Conservation (phyloP, 2,329 filamentous ascomycete genomes). For the Calonectria hawksworthii region DNA sequence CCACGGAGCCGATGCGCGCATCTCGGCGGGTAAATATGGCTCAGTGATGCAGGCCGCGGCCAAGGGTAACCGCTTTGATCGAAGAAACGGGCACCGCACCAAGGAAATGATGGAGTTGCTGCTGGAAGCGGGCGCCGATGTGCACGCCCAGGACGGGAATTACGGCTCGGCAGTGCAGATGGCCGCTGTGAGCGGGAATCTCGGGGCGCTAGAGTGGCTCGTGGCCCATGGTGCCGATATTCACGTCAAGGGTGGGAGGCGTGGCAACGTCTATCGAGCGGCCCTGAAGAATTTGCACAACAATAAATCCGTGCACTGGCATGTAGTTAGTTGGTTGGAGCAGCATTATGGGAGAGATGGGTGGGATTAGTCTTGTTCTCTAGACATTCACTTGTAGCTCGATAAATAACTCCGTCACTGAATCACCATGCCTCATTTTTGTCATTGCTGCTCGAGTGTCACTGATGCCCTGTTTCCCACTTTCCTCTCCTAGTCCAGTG, state of each 20-base stretch:
- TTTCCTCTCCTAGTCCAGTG: not conserved
- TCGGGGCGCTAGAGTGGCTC: not conserved
- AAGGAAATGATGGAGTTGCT: slow-evolving; percentile 3
- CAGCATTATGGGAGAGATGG: slow-evolving; percentile 7
- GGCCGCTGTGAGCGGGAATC: slow-evolving; percentile 6
- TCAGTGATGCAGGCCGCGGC: slow-evolving; percentile 3
- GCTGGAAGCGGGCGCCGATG: not conserved
- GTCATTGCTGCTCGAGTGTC: too few relatives aligned
- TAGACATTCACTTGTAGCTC: too few relatives aligned
- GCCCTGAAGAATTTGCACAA: slow-evolving; percentile 2
- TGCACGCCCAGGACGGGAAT: slow-evolving; percentile 5
- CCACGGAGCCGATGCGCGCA: not conserved
- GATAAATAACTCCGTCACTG: too few relatives aligned
- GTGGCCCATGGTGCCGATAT: not conserved
- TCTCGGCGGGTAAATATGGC: slow-evolving; percentile 2
- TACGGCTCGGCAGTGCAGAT: slow-evolving; percentile 10
- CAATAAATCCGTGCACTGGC: not conserved
- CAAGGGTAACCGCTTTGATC: not conserved
- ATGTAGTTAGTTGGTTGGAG: slow-evolving; percentile 1
- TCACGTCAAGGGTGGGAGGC: not conserved
- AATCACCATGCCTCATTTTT: not conserved
- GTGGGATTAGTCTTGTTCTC: slow-evolving; percentile 4
- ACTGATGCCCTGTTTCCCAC: too few relatives aligned
- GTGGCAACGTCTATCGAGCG: not conserved
- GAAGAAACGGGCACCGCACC: not conserved